Percentiles rank a stretch among this genome's conserved stretches.
These are phyloP conservation scores for Pyrus hybrid DNA, from an alignment of 331 rosid species.

Conservation along the genomic window DNA sequence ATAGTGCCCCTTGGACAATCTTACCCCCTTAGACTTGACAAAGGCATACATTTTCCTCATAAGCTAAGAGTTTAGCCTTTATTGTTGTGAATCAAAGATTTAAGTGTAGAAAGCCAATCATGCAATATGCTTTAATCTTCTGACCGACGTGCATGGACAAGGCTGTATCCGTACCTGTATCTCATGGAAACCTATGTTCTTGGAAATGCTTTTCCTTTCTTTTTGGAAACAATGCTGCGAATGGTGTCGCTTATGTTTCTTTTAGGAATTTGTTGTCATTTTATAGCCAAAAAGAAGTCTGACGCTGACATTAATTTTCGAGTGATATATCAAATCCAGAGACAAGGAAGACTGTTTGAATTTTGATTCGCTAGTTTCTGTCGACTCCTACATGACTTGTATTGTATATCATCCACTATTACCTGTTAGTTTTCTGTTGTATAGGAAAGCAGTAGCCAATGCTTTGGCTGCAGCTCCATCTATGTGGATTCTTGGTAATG, in stretches of 20 bases:
- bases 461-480: slow-evolving; percentile 94
- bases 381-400: background rate
- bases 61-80: background rate
- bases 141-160: background rate
- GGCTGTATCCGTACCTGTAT: background rate
- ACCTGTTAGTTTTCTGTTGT: background rate
- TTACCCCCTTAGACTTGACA: background rate
- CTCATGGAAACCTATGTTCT: background rate
- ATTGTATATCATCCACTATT: background rate
- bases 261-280: background rate
- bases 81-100: background rate
- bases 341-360: background rate
- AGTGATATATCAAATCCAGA: background rate
- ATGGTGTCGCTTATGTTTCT: background rate
- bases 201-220: background rate
- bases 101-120: background rate
- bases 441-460: slow-evolving; percentile 78
- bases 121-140: background rate
- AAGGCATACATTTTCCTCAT: background rate
- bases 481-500: slow-evolving; percentile 95
- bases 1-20: background rate
- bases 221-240: background rate
- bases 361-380: background rate
- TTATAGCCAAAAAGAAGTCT: background rate
- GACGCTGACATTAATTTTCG: background rate